Conservation (phyloP, 352 stramenopile genomes). For the Phytopythium oedochilum region DNA sequence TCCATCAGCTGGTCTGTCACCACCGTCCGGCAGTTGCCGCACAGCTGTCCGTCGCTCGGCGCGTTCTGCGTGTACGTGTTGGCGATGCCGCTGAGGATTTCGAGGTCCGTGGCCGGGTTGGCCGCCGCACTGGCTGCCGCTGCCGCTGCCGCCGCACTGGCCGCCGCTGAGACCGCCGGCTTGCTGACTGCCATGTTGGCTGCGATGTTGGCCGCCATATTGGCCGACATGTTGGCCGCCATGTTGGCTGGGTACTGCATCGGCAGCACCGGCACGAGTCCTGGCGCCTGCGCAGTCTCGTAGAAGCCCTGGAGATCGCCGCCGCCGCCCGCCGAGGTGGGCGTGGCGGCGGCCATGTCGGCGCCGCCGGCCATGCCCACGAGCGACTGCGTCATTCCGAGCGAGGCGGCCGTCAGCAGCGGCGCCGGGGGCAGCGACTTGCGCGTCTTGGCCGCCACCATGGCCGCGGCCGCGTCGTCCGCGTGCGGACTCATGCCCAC, state of each 20-base stretch:
- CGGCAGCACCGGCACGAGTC: slow-evolving; percentile 44
- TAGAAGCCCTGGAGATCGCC: slow-evolving; percentile 62
- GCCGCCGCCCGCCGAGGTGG: slow-evolving; percentile 14
- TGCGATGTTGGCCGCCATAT: slow-evolving; percentile 2
- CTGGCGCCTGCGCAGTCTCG: slow-evolving; percentile 25
- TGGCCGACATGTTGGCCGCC: neutral
- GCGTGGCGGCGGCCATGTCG: slow-evolving; percentile 1
- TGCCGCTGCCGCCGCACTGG: neutral
- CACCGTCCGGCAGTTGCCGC: slow-evolving; percentile 51
- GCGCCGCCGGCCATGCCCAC: neutral
- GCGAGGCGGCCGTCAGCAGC: slow-evolving; percentile 11
- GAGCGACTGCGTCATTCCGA: slow-evolving; percentile 11
- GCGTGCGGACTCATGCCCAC: slow-evolving; percentile 3
- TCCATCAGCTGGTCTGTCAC: slow-evolving; percentile 75
- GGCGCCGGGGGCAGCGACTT: slow-evolving; percentile 24
- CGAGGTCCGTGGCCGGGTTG: slow-evolving; percentile 54
- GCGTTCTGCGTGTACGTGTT: slow-evolving; percentile 74
- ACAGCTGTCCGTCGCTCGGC: slow-evolving; percentile 43
- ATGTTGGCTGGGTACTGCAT: slow-evolving; percentile 54
- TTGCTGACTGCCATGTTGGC: slow-evolving; percentile 9
- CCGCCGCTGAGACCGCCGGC: slow-evolving; percentile 7
- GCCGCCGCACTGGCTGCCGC: slow-evolving; percentile 11
- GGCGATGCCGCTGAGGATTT: slow-evolving; percentile 82
- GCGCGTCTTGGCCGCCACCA: slow-evolving; percentile 37
- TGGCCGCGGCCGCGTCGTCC: neutral